A percentile compares a stretch with the other conserved stretches of the same genome.
Evolutionary conservation across 2,329 filamentous ascomycete species (phyloP).

Genomic region (Lizonia empirigonia): DNA sequence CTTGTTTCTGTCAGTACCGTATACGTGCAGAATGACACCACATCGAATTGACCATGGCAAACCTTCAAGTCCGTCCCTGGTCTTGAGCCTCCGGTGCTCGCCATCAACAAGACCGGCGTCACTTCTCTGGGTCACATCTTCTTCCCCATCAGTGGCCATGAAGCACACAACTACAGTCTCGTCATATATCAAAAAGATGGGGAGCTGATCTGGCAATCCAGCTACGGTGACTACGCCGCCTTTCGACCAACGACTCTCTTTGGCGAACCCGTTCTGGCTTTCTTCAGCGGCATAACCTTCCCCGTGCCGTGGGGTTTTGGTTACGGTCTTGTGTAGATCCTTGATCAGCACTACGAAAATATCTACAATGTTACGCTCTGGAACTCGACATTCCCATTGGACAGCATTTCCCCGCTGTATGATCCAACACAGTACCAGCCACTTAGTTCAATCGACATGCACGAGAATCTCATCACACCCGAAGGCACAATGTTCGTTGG

Average conservation of each 20-base stretch:
- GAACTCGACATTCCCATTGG: slow-evolving; percentile 2
- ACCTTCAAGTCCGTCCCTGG: slow-evolving; percentile 14
- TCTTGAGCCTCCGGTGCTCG: slow-evolving; percentile 11
- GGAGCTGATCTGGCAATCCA: slow-evolving; percentile 8
- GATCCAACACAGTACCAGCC: slow-evolving; percentile 11
- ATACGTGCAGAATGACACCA: background rate
- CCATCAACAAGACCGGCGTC: slow-evolving; percentile 2
- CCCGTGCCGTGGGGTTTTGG: background rate
- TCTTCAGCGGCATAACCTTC: background rate
- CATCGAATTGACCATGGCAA: slow-evolving; percentile 14
- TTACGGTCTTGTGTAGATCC: background rate
- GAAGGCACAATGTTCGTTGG: slow-evolving; percentile 13
- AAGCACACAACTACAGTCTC: slow-evolving; percentile 14
- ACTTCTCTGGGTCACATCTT: slow-evolving; percentile 9
- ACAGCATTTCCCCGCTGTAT: slow-evolving; percentile 11
- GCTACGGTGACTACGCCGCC: slow-evolving; percentile 8
- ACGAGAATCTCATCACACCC: slow-evolving; percentile 16
- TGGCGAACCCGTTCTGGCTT: slow-evolving; percentile 4
- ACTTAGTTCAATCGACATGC: slow-evolving; percentile 16
- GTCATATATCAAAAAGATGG: slow-evolving; percentile 6
- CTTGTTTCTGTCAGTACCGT: background rate
- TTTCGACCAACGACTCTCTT: slow-evolving; percentile 3
- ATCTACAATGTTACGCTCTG: slow-evolving; percentile 9
- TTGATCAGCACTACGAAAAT: background rate
- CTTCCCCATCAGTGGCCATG: slow-evolving; percentile 9